Evolutionary conservation across 2,329 filamentous ascomycete species (phyloP), one percentile per base, ranked within the genome.

Genomic region (Beauveria australis): DNA sequence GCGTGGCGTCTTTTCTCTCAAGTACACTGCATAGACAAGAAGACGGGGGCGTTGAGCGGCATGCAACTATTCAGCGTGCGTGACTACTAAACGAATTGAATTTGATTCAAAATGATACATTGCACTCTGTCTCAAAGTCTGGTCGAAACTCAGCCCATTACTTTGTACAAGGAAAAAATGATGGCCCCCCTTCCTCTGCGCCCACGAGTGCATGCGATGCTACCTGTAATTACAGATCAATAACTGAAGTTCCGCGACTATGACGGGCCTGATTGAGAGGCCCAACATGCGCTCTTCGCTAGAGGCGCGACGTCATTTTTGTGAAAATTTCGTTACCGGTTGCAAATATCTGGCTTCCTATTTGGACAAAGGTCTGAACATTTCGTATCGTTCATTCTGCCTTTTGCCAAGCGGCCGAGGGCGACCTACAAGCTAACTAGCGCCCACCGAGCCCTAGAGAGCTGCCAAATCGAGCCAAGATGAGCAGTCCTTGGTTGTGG

Each of bases 1-100:
- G 69, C 70, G 79, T 6, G 80, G 80, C 55, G 73, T 75, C 5
- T 82, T 77, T 53, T 73, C 78, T 8, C 72, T 82, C 12, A 81
- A 79, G 72, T 64, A 60, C 22, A 55, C 43, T 19, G 30, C 28
- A 30, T 60, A 40, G 47, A 56, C 5, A 14, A 19, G 3, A 19
- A 22, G 4, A 37, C 12, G 1, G 12, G 33, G 12, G 33, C 5
- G n/a, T 46, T 46, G 48, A 22, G 48, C 48, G n/a, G 26, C 10
- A 7, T 16, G 5, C 33, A 37, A 5, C 5, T 37, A 37, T 14
- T 16, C 6, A 16, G 33, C 12, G 14, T 37, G 33, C 33, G n/a
- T n/a, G n/a, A n/a, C 33, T 37, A 16, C 16, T 37, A 14, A 16
- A 37, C 14, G 33, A 37, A 37, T 6, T 37, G 33, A 37, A 1